These are phyloP conservation scores for Suillus clintonianus DNA, from an alignment of 768 basidiomycete species.

Conservation along the genomic window DNA sequence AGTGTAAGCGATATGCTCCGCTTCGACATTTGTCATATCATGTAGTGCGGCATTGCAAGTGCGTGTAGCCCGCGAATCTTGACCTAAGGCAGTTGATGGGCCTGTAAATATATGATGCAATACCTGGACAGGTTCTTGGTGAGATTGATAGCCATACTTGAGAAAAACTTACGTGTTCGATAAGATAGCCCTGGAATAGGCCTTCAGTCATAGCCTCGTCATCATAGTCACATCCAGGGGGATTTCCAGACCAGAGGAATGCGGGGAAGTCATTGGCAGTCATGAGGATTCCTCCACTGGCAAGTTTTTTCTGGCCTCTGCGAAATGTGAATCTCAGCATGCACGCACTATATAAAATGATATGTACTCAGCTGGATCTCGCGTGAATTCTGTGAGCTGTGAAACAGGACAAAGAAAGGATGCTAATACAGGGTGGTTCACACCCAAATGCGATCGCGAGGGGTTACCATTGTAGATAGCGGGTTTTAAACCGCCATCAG, in stretches of 20 bases:
- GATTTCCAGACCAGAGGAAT: conserved; percentile 3
- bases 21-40: neutral
- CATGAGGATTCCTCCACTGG: neutral
- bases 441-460: neutral
- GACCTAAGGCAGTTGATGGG: conserved; percentile 5
- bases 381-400: neutral
- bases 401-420: neutral
- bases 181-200: neutral
- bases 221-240: conserved; percentile 7
- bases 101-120: conserved; percentile 9
- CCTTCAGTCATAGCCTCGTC: neutral
- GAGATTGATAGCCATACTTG: neutral
- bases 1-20: conserved; percentile 7
- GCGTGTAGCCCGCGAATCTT: neutral
- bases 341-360: neutral
- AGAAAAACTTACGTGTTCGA: conserved; percentile 2
- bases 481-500: neutral
- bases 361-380: conserved; percentile 4
- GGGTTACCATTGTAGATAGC: neutral
- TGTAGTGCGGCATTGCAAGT: conserved; percentile 3
- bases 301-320: neutral
- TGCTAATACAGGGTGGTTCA: conserved; percentile 4
- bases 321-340: neutral
- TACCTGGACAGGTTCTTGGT: neutral
- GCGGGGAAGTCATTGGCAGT: conserved; percentile 1